Conservation (phyloP, 1,139 yeast species). For the Waltiozyma sp. region DNA sequence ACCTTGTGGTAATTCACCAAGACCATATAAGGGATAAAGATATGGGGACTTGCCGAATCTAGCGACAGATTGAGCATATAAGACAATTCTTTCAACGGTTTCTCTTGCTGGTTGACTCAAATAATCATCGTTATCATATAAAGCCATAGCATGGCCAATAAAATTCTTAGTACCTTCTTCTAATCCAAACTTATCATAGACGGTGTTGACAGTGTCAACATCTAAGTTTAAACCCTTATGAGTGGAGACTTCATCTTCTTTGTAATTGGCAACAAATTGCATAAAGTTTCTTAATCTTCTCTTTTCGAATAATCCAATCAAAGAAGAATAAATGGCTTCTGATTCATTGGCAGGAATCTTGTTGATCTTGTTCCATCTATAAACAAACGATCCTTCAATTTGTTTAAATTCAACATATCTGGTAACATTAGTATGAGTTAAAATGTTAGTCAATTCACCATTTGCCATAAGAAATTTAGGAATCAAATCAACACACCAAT, state of each 20-base stretch:
- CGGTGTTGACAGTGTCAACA: conserved; percentile 83
- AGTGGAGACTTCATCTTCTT: conserved; percentile 68
- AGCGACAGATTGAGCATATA: conserved; percentile 85
- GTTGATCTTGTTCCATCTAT: conserved; percentile 70
- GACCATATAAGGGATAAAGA: conserved; percentile 89
- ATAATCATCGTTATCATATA: conserved; percentile 90
- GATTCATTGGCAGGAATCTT: conserved; percentile 89
- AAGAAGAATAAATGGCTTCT: conserved; percentile 84
- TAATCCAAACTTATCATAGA: conserved; percentile 79
- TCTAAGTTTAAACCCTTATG: conserved; percentile 85
- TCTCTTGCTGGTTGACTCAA: conserved; percentile 86
- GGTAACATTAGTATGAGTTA: conserved; percentile 92
- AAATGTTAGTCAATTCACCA: conserved; percentile 92
- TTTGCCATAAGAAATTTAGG: conserved; percentile 97
- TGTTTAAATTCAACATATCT: conserved; percentile 94
- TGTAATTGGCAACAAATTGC: conserved; percentile 76
- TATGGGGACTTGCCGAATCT: conserved; percentile 95
- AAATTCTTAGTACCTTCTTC: conserved; percentile 93
- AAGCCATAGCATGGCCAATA: conserved; percentile 98
- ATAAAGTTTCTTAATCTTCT: conserved; percentile 87
- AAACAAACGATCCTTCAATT: conserved; percentile 89
- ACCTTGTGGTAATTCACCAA: conserved; percentile 97
- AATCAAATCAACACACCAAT: conserved; percentile 95
- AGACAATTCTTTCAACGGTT: conserved; percentile 73
- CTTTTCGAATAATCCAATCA: conserved; percentile 95